These are phyloP conservation scores for Zymoseptoria brevis DNA, from an alignment of 2,329 filamentous ascomycete species.

Conservation along the genomic window DNA sequence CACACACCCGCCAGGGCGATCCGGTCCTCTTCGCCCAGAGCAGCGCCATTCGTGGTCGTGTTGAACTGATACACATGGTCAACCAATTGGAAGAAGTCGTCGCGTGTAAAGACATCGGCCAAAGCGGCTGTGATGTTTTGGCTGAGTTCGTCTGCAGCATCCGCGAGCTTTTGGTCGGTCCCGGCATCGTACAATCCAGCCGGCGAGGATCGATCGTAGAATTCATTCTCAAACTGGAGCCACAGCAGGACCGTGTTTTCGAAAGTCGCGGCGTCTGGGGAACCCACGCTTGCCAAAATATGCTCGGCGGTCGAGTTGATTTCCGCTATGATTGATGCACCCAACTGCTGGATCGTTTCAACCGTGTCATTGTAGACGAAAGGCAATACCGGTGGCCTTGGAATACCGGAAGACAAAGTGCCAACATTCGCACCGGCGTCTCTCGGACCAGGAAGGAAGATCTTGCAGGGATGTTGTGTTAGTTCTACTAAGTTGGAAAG, in stretches of 20 bases:
- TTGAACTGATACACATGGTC: conserved; percentile 41
- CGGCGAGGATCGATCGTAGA: conserved; percentile 33
- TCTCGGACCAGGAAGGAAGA: too few species aligned
- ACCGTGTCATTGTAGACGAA: conserved; percentile 58
- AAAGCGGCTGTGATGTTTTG: conserved; percentile 51
- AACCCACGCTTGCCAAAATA: conserved; percentile 46
- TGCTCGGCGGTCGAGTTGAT: conserved; percentile 57
- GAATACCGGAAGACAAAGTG: too few species aligned
- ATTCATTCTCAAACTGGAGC: conserved; percentile 48
- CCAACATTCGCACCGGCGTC: too few species aligned
- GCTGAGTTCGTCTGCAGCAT: conserved; percentile 38
- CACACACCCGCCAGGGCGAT: conserved; percentile 65
- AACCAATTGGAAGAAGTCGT: conserved; percentile 61
- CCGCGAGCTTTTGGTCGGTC: conserved; percentile 35
- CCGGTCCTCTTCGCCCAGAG: conserved; percentile 58
- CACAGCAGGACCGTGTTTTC: conserved; percentile 55
- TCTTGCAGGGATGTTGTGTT: too few species aligned
- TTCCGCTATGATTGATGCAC: conserved; percentile 50
- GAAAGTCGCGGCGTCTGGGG: conserved; percentile 47
- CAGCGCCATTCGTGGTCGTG: conserved; percentile 31
- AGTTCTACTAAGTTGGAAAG: too few species aligned
- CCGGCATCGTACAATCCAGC: conserved; percentile 36
- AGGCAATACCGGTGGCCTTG: too few species aligned
- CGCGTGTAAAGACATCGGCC: conserved; percentile 68
- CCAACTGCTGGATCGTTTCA: conserved; percentile 56